Conservation (phyloP, 2,329 filamentous ascomycete genomes). For the Cercospora citrullina region DNA sequence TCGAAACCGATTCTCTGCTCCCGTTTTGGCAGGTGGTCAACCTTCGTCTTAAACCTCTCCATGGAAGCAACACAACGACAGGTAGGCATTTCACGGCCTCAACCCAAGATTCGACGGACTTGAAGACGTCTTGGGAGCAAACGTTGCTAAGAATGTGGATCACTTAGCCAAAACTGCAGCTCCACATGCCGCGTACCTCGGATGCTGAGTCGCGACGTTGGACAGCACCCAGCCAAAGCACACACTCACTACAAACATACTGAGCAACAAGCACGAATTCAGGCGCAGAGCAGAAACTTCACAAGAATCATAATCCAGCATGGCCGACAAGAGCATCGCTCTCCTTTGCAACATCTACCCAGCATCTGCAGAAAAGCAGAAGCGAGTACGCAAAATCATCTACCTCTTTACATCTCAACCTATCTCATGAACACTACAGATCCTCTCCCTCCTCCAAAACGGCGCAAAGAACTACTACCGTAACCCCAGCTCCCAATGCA, state of each 20-base stretch:
- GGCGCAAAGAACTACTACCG: conserved; percentile 32
- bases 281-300: not conserved
- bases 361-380: conserved; percentile 27
- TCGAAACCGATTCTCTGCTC: not conserved
- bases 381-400: conserved; percentile 20
- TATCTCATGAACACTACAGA: conserved; percentile 16
- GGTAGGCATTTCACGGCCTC: not conserved
- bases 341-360: conserved; percentile 32
- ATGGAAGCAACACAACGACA: not conserved
- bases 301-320: not conserved
- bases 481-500: conserved; percentile 26
- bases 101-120: not conserved
- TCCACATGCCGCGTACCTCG: conserved; percentile 5
- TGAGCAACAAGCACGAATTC: not conserved
- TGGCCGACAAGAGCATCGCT: conserved; percentile 26
- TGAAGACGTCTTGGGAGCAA: not conserved
- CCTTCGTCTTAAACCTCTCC: no score
- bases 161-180: not conserved
- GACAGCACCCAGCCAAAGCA: not conserved
- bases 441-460: conserved; percentile 30
- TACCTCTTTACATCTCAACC: not conserved
- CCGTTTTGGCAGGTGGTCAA: not conserved
- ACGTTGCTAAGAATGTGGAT: not conserved
- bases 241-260: not conserved
- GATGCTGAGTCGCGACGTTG: conserved; percentile 2